Evolutionary conservation across 108 stramenopile genomes (phyloP).

Genomic region (Poteriospumella lacustris): DNA sequence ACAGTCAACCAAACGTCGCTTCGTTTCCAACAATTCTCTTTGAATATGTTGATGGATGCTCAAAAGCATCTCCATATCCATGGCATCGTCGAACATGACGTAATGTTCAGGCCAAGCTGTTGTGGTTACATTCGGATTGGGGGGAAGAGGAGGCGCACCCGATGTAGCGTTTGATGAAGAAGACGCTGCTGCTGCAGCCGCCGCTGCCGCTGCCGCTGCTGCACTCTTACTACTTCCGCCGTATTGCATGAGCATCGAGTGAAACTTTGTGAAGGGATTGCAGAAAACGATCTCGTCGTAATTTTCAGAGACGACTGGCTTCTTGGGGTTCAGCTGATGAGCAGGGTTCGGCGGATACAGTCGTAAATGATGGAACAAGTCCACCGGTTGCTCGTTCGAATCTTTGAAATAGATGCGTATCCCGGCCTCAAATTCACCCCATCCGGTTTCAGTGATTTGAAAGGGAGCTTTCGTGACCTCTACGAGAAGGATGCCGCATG

Average conservation of each 20-base stretch:
- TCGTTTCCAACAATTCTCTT: background rate
- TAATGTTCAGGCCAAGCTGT: too few species aligned
- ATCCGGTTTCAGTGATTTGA: constrained; percentile 81
- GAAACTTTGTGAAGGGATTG: constrained; percentile 33
- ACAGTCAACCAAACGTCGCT: too few species aligned
- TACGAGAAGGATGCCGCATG: background rate
- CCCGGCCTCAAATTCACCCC: constrained; percentile 96
- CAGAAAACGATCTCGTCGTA: constrained; percentile 96
- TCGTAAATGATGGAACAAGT: constrained; percentile 72
- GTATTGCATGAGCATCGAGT: background rate
- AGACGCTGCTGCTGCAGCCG: too few species aligned
- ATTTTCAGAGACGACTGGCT: constrained; percentile 77
- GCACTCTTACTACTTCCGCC: too few species aligned
- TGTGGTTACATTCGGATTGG: too few species aligned
- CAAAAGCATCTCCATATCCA: background rate
- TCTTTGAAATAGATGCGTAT: constrained; percentile 83
- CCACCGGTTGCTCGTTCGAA: constrained; percentile 58
- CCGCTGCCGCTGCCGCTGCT: too few species aligned
- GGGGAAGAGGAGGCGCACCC: too few species aligned
- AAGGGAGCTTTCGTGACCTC: constrained; percentile 35
- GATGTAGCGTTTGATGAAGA: too few species aligned
- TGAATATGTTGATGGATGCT: background rate
- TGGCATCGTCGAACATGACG: background rate
- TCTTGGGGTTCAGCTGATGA: constrained; percentile 26
- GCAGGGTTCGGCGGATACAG: constrained; percentile 58